Percentiles rank a stretch among this genome's conserved stretches.
Evolutionary conservation across 1,139 yeast species (phyloP).

Genomic region (Ogataea hybrid): DNA sequence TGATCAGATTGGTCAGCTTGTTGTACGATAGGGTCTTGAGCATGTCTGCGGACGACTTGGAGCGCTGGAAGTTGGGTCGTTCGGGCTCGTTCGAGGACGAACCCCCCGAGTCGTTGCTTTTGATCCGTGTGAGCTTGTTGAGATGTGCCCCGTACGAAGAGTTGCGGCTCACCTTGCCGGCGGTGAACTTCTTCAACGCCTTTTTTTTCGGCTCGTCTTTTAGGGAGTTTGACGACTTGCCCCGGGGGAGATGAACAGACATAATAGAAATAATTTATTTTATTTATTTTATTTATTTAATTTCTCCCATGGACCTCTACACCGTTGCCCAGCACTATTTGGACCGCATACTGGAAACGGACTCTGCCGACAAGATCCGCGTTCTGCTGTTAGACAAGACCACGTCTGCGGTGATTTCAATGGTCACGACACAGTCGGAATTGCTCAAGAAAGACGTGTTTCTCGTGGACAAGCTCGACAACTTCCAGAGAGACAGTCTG

Average conservation of each 20-base stretch:
- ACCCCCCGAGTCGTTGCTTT: conserved; percentile 25
- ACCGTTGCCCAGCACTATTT: conserved; percentile 51
- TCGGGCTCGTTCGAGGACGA: conserved; percentile 14
- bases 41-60: conserved; percentile 30
- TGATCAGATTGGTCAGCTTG: conserved; percentile 16
- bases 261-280: conserved; percentile 4
- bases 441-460: conserved; percentile 79
- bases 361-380: conserved; percentile 18
- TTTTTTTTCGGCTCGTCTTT: conserved; percentile 28
- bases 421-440: conserved; percentile 85
- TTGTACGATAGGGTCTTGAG: conserved; percentile 21
- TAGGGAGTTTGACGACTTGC: conserved; percentile 24
- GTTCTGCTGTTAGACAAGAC: conserved; percentile 75
- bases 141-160: conserved; percentile 30
- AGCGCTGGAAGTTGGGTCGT: conserved; percentile 27
- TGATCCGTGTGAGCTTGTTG: conserved; percentile 29
- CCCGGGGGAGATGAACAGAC: conserved; percentile 15
- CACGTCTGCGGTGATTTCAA: conserved; percentile 81
- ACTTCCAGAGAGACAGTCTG: conserved; percentile 67
- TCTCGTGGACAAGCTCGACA: conserved; percentile 69
- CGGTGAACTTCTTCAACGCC: conserved; percentile 30
- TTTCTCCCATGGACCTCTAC: conserved; percentile 48
- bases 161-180: conserved; percentile 30
- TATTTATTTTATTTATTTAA: background rate
- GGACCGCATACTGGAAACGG: conserved; percentile 40